Conservation (phyloP, 78 protist genomes). For the Bodo saltans region DNA sequence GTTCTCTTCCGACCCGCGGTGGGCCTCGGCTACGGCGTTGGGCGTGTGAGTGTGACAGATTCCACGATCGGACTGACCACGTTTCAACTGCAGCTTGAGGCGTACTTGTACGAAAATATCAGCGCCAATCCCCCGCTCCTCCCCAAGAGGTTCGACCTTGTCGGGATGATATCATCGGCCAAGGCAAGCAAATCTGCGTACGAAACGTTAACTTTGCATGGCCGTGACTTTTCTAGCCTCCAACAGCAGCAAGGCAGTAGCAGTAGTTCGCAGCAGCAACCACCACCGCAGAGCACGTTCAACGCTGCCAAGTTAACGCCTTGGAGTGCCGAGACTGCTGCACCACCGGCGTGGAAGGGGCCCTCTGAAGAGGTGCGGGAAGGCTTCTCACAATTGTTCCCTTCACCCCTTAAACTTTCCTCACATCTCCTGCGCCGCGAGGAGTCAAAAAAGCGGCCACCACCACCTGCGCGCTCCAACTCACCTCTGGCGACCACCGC, state of each 20-base stretch:
- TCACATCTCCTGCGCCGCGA: not conserved
- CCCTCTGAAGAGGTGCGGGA: not conserved
- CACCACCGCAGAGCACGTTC: not conserved
- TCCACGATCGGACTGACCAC: not conserved
- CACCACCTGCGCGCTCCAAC: no score
- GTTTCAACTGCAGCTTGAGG: not conserved
- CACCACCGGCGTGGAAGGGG: not conserved
- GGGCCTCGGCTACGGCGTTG: not conserved
- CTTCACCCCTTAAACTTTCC: not conserved
- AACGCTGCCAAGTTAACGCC: not conserved
- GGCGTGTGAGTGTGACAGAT: not conserved
- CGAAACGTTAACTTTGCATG: not conserved
- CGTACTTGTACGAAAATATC: not conserved
- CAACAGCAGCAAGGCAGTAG: no score
- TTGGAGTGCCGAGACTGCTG: not conserved
- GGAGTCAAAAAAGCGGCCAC: not conserved
- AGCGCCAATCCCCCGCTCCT: not conserved
- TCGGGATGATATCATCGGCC: not conserved
- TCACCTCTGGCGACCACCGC: no score
- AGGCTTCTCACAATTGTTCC: not conserved
- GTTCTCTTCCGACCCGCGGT: not conserved
- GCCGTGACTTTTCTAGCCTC: no score
- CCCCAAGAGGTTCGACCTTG: not conserved
- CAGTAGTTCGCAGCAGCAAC: no score
- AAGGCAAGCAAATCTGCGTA: not conserved